These are phyloP conservation scores for Daphne laureola DNA, from an alignment of 441 rosid species.

Conservation along the genomic window DNA sequence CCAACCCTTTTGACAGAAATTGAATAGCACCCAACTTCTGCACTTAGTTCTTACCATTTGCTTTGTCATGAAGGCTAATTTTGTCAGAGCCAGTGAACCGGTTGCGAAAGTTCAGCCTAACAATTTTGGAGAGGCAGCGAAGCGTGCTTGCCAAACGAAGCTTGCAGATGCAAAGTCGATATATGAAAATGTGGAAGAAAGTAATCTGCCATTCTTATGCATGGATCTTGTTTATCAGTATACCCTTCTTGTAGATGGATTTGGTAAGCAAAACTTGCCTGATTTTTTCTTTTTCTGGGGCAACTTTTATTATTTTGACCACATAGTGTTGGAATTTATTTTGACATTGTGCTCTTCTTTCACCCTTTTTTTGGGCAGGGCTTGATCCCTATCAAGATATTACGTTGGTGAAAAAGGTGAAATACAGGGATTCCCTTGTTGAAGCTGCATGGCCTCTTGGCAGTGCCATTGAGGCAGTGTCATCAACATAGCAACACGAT, in stretches of 20 bases:
- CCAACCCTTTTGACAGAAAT: neutral
- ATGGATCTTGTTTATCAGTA: constrained; percentile 95
- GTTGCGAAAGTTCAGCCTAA: constrained; percentile 65
- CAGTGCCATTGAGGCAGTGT: constrained; percentile 95
- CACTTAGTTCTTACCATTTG: neutral
- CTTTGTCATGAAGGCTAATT: constrained; percentile 55
- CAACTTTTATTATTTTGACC: neutral
- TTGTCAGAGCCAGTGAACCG: constrained; percentile 51
- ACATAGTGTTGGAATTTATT: neutral
- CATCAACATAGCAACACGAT: constrained; percentile 24
- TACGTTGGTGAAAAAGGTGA: constrained; percentile 77
- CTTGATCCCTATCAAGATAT: constrained; percentile 71
- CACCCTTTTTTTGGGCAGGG: constrained; percentile 31
- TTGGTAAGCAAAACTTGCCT: constrained; percentile 39
- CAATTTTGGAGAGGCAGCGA: constrained; percentile 72
- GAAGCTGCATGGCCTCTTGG: constrained; percentile 99
- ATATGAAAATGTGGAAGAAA: constrained; percentile 42
- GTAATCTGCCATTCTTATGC: constrained; percentile 70
- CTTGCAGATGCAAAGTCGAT: constrained; percentile 48
- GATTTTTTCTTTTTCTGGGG: neutral
- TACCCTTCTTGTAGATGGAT: constrained; percentile 81
- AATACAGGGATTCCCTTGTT: constrained; percentile 51
- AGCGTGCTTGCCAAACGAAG: constrained; percentile 74
- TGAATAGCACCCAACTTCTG: neutral
- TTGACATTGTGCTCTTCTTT: constrained; percentile 5